Evolutionary conservation across 78 protist genomes (phyloP).

Genomic region (Chrysochromulina parva): DNA sequence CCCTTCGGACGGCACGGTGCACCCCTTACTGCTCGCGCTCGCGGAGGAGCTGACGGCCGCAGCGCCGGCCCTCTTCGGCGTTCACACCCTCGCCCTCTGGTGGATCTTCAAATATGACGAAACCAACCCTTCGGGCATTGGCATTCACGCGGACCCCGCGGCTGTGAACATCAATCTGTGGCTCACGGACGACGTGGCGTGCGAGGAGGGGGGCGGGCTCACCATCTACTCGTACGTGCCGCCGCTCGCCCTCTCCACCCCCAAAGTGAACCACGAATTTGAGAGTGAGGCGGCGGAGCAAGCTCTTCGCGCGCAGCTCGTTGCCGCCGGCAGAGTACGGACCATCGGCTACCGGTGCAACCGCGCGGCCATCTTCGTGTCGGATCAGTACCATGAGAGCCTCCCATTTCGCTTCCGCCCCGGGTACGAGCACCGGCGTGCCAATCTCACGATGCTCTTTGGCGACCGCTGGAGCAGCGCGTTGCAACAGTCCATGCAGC

Average conservation of each 20-base stretch:
- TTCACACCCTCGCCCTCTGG: not conserved
- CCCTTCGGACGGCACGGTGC: not conserved
- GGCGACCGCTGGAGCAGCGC: constrained; percentile 18
- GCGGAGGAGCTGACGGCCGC: not conserved
- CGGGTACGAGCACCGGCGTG: not conserved
- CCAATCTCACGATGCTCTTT: not conserved
- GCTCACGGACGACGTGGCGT: constrained; percentile 1
- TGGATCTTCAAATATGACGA: not conserved
- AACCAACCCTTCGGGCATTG: not conserved
- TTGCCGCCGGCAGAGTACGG: not conserved
- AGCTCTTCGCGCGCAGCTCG: not conserved
- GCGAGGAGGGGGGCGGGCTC: not conserved
- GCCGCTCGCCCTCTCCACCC: no score
- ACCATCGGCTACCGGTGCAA: not conserved
- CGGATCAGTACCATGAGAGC: constrained; percentile 19
- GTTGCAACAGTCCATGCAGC: no score
- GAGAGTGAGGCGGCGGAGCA: not conserved
- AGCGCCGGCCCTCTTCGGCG: not conserved
- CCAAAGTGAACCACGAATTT: not conserved
- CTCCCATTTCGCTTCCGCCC: not conserved
- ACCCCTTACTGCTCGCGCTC: not conserved
- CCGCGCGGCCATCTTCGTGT: not conserved
- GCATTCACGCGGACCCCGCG: constrained; percentile 11
- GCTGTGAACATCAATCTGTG: constrained; percentile 3
- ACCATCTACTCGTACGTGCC: not conserved